Percentiles rank a stretch among this genome's conserved stretches.
Evolutionary conservation across 139 green algal genomes (phyloP).

Genomic region (Chlamydomonas schloesseri): DNA sequence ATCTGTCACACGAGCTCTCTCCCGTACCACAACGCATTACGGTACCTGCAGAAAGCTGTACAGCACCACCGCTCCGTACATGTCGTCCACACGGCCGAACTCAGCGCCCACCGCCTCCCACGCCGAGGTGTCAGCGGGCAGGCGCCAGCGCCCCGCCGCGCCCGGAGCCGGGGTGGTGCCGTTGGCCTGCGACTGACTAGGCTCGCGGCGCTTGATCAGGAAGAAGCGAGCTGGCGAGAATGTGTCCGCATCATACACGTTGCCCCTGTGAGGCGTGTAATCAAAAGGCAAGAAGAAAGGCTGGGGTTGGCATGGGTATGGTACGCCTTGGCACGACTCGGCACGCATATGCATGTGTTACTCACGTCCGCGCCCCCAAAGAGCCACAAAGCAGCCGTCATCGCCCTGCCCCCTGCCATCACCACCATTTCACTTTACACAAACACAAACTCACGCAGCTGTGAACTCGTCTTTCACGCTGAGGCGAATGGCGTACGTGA

Average conservation of each 20-base stretch:
- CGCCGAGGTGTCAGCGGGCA: background rate
- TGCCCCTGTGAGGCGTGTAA: background rate
- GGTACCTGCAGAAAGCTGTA: slow-evolving; percentile 23
- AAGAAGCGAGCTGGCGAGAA: slow-evolving; percentile 20
- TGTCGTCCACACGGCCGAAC: slow-evolving; percentile 5
- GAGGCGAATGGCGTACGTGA: slow-evolving; percentile 15
- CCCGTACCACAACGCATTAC: no score
- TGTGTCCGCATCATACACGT: slow-evolving; percentile 37
- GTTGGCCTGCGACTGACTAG: background rate
- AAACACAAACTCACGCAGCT: background rate
- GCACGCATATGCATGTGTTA: no score
- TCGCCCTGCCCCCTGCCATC: no score
- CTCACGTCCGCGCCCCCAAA: no score
- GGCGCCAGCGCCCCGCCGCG: slow-evolving; percentile 24
- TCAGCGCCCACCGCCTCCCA: slow-evolving; percentile 5
- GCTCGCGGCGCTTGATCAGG: background rate
- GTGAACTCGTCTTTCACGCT: background rate
- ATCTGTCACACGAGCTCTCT: no score
- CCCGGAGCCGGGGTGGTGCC: background rate
- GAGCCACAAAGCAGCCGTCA: no score
- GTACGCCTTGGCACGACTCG: no score
- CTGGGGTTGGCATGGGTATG: no score
- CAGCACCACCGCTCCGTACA: slow-evolving; percentile 33
- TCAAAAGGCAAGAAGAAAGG: no score
- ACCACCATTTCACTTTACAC: no score